phyloP scores from a whole-genome alignment of 2,329 filamentous ascomycete genomes.

The Paramyrothecium sp. region DNA sequence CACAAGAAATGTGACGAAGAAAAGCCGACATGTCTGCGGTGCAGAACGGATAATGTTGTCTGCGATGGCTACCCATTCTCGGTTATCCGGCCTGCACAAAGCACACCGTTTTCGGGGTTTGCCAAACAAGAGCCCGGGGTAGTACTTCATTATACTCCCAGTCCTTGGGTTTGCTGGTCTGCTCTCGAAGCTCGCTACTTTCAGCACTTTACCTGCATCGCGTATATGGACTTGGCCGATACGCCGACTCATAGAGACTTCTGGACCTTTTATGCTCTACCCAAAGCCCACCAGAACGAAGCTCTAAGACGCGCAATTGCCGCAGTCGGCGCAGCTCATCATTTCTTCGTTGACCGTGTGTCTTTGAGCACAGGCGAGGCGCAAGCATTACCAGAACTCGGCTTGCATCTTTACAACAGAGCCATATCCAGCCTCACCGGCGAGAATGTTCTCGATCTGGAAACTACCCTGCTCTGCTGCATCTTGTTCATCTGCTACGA shows the following conservation, averaged over 20 bases:
- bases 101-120: not conserved
- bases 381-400: not conserved
- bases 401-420: not conserved
- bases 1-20: not conserved
- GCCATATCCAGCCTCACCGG: not conserved
- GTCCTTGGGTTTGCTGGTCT: not conserved
- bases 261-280: not conserved
- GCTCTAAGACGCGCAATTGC: not conserved
- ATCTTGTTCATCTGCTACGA: not conserved
- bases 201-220: not conserved
- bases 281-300: not conserved
- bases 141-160: not conserved
- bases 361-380: not conserved
- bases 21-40: not conserved
- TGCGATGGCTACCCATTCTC: not conserved
- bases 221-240: not conserved
- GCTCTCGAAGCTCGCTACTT: not conserved
- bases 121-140: not conserved
- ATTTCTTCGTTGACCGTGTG: not conserved
- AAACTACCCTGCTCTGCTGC: not conserved
- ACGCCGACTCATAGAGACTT: not conserved
- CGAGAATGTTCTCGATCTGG: not conserved
- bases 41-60: not conserved
- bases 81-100: not conserved
- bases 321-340: not conserved